Evolutionary conservation across 768 basidiomycete genomes (phyloP).

Genomic region (Pholiota conissans): DNA sequence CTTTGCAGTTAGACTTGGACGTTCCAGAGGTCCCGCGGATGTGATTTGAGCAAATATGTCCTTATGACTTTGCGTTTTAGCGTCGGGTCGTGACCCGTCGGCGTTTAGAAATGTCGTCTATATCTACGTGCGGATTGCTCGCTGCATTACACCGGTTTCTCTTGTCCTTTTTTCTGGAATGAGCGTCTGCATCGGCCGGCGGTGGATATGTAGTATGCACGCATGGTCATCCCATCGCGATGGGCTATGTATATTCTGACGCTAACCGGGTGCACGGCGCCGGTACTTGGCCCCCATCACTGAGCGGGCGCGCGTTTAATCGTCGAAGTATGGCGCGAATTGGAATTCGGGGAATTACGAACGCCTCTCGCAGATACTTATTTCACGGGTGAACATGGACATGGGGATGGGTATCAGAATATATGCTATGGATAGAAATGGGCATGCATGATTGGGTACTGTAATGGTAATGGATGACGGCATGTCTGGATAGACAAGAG

Average conservation of each 20-base stretch:
- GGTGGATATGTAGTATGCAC: background rate
- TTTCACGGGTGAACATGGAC: background rate
- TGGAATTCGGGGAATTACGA: background rate
- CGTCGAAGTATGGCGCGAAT: background rate
- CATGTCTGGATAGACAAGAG: background rate
- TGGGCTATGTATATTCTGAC: no score
- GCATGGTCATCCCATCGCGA: background rate
- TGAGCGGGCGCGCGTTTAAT: background rate
- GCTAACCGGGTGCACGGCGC: no score
- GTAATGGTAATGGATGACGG: background rate
- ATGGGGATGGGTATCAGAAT: background rate
- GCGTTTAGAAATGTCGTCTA: no score
- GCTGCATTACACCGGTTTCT: background rate
- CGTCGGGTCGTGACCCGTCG: no score
- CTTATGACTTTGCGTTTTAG: no score
- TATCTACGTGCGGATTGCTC: no score
- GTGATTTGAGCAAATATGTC: no score
- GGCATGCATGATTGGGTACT: background rate
- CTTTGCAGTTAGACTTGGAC: background rate
- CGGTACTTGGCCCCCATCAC: background rate
- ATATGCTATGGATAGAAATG: background rate
- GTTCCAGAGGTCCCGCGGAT: background rate
- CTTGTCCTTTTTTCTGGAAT: background rate
- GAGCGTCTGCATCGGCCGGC: background rate
- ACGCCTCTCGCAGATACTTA: background rate